A percentile compares a stretch with the other conserved stretches of the same genome.
Evolutionary conservation across 176 grass and related monocot genomes (phyloP).

Genomic region (Oryza nivara): DNA sequence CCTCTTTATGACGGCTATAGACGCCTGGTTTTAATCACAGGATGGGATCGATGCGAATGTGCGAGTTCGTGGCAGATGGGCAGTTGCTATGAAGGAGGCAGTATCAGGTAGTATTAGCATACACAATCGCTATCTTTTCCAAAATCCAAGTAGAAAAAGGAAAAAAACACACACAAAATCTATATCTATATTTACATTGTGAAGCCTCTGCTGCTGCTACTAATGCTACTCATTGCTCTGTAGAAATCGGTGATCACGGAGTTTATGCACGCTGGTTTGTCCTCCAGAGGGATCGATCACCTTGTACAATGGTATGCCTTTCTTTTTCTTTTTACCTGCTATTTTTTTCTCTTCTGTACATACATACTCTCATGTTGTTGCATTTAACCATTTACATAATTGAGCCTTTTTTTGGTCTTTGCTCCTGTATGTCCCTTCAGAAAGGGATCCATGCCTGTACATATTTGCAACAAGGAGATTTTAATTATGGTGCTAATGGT

Average conservation of each 20-base stretch:
- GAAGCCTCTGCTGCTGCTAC: not conserved
- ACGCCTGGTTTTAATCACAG: not conserved
- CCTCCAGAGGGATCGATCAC: not conserved
- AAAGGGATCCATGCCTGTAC: conserved; percentile 58
- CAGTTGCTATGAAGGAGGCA: not conserved
- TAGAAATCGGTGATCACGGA: conserved; percentile 4
- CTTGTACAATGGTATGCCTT: conserved; percentile 22
- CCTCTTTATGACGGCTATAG: not conserved
- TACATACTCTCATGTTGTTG: conserved; percentile 34
- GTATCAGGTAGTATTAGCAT: conserved; percentile 31
- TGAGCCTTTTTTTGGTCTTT: not conserved
- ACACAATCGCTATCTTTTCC: not conserved
- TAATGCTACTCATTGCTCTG: not conserved
- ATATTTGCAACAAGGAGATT: not conserved
- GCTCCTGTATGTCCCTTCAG: conserved; percentile 18
- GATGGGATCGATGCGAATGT: not conserved
- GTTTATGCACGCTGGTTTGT: conserved; percentile 5
- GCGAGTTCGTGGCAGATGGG: not conserved
- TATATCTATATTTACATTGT: conserved; percentile 42
- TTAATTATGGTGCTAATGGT: not conserved
- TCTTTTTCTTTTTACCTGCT: not conserved
- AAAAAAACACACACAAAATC: not conserved
- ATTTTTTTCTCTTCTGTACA: conserved; percentile 39
- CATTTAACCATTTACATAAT: conserved; percentile 67
- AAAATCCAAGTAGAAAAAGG: not conserved